These are phyloP conservation scores for Pisolithus sp. DNA, from an alignment of 768 basidiomycete species.

Conservation along the genomic window DNA sequence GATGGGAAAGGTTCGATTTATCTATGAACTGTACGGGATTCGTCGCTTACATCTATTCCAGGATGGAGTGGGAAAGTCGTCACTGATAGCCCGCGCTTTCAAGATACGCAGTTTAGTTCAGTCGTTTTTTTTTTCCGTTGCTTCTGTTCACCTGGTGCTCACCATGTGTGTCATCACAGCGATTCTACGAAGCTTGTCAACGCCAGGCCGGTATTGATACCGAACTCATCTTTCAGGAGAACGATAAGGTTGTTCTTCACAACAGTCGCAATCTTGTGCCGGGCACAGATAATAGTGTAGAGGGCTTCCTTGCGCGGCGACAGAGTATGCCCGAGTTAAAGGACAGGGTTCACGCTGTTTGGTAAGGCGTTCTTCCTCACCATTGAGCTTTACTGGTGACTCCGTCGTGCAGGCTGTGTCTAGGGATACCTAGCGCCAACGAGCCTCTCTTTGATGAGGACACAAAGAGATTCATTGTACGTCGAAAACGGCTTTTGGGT, in stretches of 20 bases:
- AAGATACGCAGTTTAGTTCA: conserved; percentile 2
- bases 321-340: conserved; percentile 5
- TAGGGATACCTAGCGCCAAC: conserved; percentile 3
- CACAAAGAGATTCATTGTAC: not conserved
- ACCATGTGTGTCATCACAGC: not conserved
- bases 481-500: not conserved
- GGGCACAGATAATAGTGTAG: conserved; percentile 1
- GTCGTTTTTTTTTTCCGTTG: not conserved
- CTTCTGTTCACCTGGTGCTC: not conserved
- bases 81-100: conserved; percentile 4
- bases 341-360: conserved; percentile 11
- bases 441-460: conserved; percentile 3
- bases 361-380: not conserved
- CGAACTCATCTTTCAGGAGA: conserved; percentile 9
- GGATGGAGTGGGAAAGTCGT: conserved; percentile 5
- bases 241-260: conserved; percentile 12
- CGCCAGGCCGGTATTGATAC: conserved; percentile 9
- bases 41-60: not conserved
- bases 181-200: not conserved
- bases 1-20: conserved; percentile 4
- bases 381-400: not conserved
- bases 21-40: not conserved
- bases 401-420: not conserved
- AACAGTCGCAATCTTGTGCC: conserved; percentile 12
- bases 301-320: conserved; percentile 6